Percentiles rank a stretch among this genome's conserved stretches.
These are phyloP conservation scores for Eucalyptus pauciflora DNA, from an alignment of 345 rosid genomes.

Conservation along the genomic window DNA sequence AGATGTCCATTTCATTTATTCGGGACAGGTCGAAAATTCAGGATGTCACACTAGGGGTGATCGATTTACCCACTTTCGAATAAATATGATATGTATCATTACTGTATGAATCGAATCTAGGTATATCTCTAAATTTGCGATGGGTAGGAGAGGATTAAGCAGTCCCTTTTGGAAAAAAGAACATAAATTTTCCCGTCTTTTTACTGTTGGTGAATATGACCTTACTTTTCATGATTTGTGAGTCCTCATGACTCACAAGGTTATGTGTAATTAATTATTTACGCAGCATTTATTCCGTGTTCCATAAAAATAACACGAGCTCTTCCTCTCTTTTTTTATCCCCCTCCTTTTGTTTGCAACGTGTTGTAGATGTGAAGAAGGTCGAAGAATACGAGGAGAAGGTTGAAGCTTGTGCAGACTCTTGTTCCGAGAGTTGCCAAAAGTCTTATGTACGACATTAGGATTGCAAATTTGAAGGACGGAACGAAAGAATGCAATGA, in stretches of 20 bases:
- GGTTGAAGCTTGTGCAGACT: not conserved
- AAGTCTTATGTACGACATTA: not conserved
- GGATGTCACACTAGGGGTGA: not conserved
- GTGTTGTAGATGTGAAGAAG: not conserved
- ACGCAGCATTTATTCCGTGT: not conserved
- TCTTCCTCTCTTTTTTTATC: not conserved
- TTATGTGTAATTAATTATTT: not conserved
- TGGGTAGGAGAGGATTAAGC: not conserved
- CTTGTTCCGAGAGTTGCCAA: not conserved
- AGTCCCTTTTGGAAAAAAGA: not conserved
- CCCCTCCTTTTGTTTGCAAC: not conserved
- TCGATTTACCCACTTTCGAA: not conserved
- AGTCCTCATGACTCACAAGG: not conserved
- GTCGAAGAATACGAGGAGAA: not conserved
- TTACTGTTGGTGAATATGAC: not conserved
- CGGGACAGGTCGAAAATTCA: too few species aligned
- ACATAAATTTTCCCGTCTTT: not conserved
- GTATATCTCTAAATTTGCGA: not conserved
- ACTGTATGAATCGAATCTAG: not conserved
- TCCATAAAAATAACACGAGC: not conserved
- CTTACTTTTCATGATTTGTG: not conserved
- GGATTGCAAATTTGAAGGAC: not conserved
- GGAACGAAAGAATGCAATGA: not conserved
- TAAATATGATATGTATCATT: not conserved
- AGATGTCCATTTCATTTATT: too few species aligned